Evolutionary conservation across 1,139 yeast species (phyloP).

Genomic region (Taphrina wiesneri): DNA sequence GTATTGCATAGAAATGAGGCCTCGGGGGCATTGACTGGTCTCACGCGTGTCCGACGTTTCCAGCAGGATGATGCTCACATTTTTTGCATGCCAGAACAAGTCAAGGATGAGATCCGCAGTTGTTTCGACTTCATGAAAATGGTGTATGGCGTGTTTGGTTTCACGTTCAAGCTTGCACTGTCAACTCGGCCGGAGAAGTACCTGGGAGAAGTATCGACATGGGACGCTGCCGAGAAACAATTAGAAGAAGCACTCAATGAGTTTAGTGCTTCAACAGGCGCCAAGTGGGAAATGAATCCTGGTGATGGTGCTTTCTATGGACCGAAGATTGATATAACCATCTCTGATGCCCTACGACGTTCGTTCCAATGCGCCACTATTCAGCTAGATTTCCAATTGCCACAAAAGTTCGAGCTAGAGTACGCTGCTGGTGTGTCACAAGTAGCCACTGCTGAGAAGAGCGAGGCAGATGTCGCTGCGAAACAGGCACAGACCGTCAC

Average conservation of each 20-base stretch:
- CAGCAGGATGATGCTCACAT: conserved; percentile 99
- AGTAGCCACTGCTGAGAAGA: conserved; percentile 11
- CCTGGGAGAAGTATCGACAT: conserved; percentile 77
- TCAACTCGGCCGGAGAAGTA: conserved; percentile 88
- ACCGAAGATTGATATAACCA: conserved; percentile 80
- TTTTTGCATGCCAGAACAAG: conserved; percentile 82
- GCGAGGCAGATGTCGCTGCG: background rate
- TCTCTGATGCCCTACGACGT: conserved; percentile 79
- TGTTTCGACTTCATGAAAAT: conserved; percentile 75
- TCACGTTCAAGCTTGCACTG: conserved; percentile 69
- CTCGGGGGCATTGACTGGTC: conserved; percentile 89
- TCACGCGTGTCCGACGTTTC: conserved; percentile 92
- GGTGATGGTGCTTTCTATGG: conserved; percentile 99
- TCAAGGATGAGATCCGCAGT: conserved; percentile 71
- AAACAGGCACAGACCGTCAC: conserved; percentile 3
- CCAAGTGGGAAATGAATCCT: conserved; percentile 68
- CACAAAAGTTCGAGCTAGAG: conserved; percentile 73
- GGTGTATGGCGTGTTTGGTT: conserved; percentile 77
- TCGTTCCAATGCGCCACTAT: conserved; percentile 94
- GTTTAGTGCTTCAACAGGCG: conserved; percentile 48
- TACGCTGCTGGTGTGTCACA: conserved; percentile 55
- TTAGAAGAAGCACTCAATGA: conserved; percentile 64
- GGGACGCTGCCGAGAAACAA: conserved; percentile 82
- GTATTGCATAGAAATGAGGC: conserved; percentile 94
- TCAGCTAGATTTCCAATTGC: conserved; percentile 93